phyloP scores from a whole-genome alignment of 2,329 filamentous ascomycete species.

The Cladosporium oxysporum region DNA sequence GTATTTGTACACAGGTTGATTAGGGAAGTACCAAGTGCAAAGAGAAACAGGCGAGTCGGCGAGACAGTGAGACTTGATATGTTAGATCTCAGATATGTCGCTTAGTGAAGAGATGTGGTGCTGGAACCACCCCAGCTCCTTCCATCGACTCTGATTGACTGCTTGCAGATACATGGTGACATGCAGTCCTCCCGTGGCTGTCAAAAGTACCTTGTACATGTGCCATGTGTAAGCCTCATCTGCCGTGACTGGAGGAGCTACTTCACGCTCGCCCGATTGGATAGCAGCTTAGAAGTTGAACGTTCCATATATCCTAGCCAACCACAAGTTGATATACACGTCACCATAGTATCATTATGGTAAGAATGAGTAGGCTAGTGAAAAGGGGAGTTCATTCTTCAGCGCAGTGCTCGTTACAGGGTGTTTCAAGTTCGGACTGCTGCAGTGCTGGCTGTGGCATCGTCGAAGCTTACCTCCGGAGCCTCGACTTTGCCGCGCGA shows the following conservation, averaged over 20 bases:
- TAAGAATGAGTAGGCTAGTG: neutral
- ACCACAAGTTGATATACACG: neutral
- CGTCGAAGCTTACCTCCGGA: conserved; percentile 1
- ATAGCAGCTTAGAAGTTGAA: neutral
- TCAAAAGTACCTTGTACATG: conserved; percentile 9
- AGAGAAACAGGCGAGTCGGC: neutral
- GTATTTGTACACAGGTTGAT: neutral
- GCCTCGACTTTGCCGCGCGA: neutral
- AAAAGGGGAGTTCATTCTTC: neutral
- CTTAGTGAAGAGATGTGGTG: conserved; percentile 5
- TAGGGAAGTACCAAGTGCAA: neutral
- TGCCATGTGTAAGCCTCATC: conserved; percentile 6
- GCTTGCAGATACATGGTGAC: conserved; percentile 11
- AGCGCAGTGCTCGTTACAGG: neutral
- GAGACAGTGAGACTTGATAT: conserved; percentile 10
- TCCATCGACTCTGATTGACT: conserved; percentile 10
- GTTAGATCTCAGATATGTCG: conserved; percentile 5
- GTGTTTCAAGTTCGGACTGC: neutral
- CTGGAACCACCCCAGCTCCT: neutral
- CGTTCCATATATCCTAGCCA: neutral
- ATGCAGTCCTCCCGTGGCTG: conserved; percentile 11
- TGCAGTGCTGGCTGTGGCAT: neutral
- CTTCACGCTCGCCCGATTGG: conserved; percentile 1
- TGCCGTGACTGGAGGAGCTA: conserved; percentile 13
- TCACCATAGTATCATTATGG: neutral